Evolutionary conservation across 345 rosid genomes (phyloP).

Genomic region (Eucalyptus globulus): DNA sequence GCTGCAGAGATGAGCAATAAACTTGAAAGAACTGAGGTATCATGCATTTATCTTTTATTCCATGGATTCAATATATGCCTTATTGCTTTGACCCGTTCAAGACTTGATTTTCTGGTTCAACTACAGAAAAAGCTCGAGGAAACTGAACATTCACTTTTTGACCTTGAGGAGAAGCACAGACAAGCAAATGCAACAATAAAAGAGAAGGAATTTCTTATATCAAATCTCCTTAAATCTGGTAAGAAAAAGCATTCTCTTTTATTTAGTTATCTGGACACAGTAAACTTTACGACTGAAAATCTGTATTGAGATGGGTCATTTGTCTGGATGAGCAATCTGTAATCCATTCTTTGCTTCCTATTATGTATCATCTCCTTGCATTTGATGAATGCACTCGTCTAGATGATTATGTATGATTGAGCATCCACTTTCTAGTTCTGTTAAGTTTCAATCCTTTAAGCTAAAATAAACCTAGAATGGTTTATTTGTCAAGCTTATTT

Average conservation of each 20-base stretch:
- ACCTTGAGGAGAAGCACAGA: slow-evolving; percentile 90
- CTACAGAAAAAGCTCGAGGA: slow-evolving; percentile 81
- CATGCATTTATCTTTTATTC: neutral
- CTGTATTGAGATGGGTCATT: neutral
- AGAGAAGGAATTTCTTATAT: slow-evolving; percentile 87
- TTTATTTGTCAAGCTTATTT: neutral
- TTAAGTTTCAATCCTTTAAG: neutral
- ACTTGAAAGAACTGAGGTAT: slow-evolving; percentile 87
- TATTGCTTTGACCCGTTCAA: neutral
- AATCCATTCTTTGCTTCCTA: neutral
- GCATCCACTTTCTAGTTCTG: neutral
- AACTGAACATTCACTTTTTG: slow-evolving; percentile 67
- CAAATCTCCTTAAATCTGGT: slow-evolving; percentile 87
- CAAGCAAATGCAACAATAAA: slow-evolving; percentile 88
- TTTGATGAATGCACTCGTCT: neutral
- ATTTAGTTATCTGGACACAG: neutral
- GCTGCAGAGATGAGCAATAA: slow-evolving; percentile 63
- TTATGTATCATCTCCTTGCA: neutral
- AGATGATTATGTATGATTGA: neutral
- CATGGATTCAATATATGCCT: neutral
- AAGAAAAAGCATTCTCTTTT: neutral
- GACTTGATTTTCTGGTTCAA: neutral
- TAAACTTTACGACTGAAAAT: neutral
- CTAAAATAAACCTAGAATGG: neutral
- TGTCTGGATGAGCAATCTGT: neutral